Base-by-base conservation (phyloP, 768 basidiomycete genomes). In the Hericium coralloides region DNA sequence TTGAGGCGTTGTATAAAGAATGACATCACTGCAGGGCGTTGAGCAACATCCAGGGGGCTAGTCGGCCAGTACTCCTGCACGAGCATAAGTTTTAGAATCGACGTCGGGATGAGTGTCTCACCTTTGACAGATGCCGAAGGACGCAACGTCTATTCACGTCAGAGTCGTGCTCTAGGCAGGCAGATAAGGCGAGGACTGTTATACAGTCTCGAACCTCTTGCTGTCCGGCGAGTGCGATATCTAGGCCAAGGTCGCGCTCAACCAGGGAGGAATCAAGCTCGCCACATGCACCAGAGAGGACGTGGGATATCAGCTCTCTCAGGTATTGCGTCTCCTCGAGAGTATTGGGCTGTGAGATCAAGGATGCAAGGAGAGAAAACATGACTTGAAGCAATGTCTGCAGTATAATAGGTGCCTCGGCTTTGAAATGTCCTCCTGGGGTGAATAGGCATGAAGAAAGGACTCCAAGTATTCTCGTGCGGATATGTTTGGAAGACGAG, bases 321-420 rank as follows among this genome's bases (percentile, higher is more conserved):
- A 79, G 55, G 3, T 75, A 59, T 22, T 62, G 61, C 10, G 66
- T 60, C 53, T 80, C 80, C 12, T 70, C 64, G 1, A 52, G 48
- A 23, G 70, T 64, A 47, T 56, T 62, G 48, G 39, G 53, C 55
- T 58, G 60, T 47, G 52, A 63, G 55, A 60, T 59, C 38, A 81
- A 64, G 22, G 71, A 67, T 2, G 77, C 74, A 3, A 82, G 72
- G 20, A 85, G 72, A 0, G 76, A 69, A 56, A 84, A 75, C 7
- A 87, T 69, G 0, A 73, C 76, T 38, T 79, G 79, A 7, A 76
- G 68, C 7, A 89, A 67, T 3, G 78, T 77, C 59, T 78, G 77
- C 39, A 87, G 74, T 17, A 75, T 71, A 38, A 73, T 64, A 1
- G 79, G 74, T 0, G 76, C 75, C 3, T 74, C 69, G 8, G 74